Conservation (phyloP, 2,329 filamentous ascomycete species). For the Cladosporium sp. region DNA sequence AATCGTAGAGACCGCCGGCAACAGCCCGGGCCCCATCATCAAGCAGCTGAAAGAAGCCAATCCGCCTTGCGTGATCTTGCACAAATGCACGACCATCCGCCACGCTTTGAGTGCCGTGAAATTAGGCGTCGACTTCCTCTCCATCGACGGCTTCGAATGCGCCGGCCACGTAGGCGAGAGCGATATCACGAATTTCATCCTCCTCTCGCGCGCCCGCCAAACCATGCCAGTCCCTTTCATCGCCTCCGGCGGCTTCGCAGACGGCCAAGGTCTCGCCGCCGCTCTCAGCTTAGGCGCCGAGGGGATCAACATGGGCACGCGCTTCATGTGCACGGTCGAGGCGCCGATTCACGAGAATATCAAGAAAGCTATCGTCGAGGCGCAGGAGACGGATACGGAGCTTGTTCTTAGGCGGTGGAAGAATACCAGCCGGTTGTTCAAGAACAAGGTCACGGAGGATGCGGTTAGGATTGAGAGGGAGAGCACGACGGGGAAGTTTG, state of each 20-base stretch:
- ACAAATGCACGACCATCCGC: conserved; percentile 96
- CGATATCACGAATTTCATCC: conserved; percentile 85
- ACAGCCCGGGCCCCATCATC: conserved; percentile 87
- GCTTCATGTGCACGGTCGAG: conserved; percentile 95
- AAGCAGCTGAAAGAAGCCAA: conserved; percentile 75
- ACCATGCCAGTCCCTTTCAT: conserved; percentile 84
- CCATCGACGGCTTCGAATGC: conserved; percentile 97
- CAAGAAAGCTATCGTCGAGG: conserved; percentile 85
- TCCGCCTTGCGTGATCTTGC: conserved; percentile 64
- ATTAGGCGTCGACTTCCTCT: conserved; percentile 92
- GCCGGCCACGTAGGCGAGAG: conserved; percentile 83
- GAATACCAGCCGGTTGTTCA: conserved; percentile 84
- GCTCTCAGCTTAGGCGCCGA: conserved; percentile 84
- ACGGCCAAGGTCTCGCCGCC: conserved; percentile 87
- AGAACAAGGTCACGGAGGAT: conserved; percentile 79
- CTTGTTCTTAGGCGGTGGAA: conserved; percentile 85
- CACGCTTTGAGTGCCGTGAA: conserved; percentile 89
- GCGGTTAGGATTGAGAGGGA: conserved; percentile 79
- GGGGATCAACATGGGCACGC: conserved; percentile 97
- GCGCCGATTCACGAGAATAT: conserved; percentile 89
- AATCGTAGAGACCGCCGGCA: conserved; percentile 90
- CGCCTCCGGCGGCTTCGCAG: conserved; percentile 90
- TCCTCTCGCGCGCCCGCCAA: conserved; percentile 80
- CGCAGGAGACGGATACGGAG: conserved; percentile 85
- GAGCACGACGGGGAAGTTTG: conserved; percentile 80